Percentiles rank a stretch among this genome's conserved stretches.
Conservation (phyloP, 306 rosid genomes). For the Prunus salicina region DNA sequence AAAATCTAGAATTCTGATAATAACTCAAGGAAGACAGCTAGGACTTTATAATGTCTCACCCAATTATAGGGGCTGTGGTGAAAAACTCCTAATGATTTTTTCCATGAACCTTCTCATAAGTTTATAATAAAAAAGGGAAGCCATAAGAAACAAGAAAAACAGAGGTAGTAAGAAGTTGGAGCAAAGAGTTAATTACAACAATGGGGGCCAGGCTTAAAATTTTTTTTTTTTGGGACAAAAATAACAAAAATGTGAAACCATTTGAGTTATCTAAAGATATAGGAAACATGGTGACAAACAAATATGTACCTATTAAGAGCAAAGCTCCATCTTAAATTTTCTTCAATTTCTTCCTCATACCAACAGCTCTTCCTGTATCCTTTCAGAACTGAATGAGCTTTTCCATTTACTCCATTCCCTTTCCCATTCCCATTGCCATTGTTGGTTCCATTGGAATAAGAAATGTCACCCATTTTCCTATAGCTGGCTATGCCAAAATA, state of each 20-base stretch:
- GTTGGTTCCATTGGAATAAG: constrained; percentile 51
- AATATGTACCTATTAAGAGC: constrained; percentile 77
- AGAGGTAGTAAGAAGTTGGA: background rate
- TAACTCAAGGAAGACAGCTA: background rate
- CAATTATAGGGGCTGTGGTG: background rate
- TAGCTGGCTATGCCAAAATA: background rate
- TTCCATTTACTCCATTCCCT: constrained; percentile 57
- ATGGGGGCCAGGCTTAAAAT: no score
- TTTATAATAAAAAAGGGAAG: background rate
- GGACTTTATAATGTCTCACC: background rate
- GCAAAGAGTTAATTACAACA: background rate
- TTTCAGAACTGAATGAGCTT: constrained; percentile 48
- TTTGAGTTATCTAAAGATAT: no score
- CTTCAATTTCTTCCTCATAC: constrained; percentile 98
- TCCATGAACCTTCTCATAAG: background rate
- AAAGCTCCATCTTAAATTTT: constrained; percentile 91
- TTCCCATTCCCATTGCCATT: constrained; percentile 49
- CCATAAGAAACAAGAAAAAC: no score
- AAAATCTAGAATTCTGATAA: background rate
- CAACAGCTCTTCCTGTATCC: constrained; percentile 95
- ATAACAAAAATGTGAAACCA: background rate
- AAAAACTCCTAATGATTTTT: background rate
- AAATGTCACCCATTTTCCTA: constrained; percentile 64
- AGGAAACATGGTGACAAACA: no score
- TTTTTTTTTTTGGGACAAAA: no score